A percentile compares a stretch with the other conserved stretches of the same genome.
phyloP scores from a whole-genome alignment of 208 protist genomes.

The Acanthamoeba healyi region DNA sequence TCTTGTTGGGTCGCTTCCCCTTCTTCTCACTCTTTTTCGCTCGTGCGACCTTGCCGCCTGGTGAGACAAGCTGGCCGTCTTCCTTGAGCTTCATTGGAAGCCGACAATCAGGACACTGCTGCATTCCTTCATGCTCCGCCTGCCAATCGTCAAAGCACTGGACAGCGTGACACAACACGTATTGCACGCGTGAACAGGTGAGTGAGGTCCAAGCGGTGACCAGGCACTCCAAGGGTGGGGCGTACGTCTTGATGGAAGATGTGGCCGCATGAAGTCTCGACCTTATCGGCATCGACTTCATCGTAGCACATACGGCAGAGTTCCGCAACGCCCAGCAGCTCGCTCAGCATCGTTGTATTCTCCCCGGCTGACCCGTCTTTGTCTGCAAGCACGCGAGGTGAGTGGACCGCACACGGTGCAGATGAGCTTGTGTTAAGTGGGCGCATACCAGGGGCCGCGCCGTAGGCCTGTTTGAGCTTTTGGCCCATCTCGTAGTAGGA shows the following conservation, averaged over 20 bases:
- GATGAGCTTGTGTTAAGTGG: no score
- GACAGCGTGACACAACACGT: background rate
- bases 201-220: no score
- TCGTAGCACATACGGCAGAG: background rate
- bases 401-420: background rate
- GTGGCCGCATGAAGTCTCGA: background rate
- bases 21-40: no score
- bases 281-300: background rate
- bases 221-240: no score
- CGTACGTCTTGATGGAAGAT: background rate
- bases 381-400: background rate
- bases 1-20: no score
- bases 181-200: background rate
- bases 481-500: conserved; percentile 33
- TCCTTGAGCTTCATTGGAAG: background rate
- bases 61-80: no score
- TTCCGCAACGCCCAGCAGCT: background rate
- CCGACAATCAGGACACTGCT: background rate
- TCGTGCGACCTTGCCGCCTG: no score
- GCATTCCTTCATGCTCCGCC: background rate
- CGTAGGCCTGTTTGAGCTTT: no score
- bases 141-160: background rate
- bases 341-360: background rate
- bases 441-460: no score
- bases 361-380: background rate